Evolutionary conservation across 2,329 filamentous ascomycete species (phyloP).

Genomic region (Aspergillus sp.): DNA sequence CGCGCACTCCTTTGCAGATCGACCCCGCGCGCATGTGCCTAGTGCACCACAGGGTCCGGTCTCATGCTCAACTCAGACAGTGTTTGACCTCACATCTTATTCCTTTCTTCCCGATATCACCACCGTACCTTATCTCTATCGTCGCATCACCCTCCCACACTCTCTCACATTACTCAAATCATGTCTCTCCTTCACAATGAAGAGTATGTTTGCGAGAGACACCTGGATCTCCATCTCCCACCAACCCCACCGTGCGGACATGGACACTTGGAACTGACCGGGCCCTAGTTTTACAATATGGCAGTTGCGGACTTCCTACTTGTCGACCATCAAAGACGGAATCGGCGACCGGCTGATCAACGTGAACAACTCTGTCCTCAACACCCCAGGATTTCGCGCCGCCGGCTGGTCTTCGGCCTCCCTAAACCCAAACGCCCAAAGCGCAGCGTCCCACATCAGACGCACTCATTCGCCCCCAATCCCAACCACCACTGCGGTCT

Average conservation of each 20-base stretch:
- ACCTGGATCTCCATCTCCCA: constrained; percentile 1
- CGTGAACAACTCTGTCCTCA: constrained; percentile 61
- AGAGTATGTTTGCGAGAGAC: constrained; percentile 40
- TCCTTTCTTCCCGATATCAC: neutral
- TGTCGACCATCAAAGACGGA: constrained; percentile 63
- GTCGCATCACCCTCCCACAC: neutral
- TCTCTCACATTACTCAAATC: constrained; percentile 6
- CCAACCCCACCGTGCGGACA: neutral
- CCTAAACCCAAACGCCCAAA: constrained; percentile 31
- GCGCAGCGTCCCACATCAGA: constrained; percentile 55
- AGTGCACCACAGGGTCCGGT: constrained; percentile 9
- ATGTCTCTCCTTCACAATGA: constrained; percentile 53
- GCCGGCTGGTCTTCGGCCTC: constrained; percentile 56
- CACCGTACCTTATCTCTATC: neutral
- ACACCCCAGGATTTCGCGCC: constrained; percentile 63
- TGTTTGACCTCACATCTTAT: constrained; percentile 3
- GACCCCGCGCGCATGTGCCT: constrained; percentile 7
- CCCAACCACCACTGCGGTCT: constrained; percentile 55
- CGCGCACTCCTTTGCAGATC: constrained; percentile 5
- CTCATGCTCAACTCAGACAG: constrained; percentile 10
- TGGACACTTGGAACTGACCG: constrained; percentile 11
- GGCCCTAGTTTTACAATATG: constrained; percentile 59
- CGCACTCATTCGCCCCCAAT: constrained; percentile 66
- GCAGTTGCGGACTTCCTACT: constrained; percentile 63
- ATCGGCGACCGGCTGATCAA: constrained; percentile 65